Evolutionary conservation across 164 flowering plant species (phyloP).

Genomic region (Umbilicus rupestris): DNA sequence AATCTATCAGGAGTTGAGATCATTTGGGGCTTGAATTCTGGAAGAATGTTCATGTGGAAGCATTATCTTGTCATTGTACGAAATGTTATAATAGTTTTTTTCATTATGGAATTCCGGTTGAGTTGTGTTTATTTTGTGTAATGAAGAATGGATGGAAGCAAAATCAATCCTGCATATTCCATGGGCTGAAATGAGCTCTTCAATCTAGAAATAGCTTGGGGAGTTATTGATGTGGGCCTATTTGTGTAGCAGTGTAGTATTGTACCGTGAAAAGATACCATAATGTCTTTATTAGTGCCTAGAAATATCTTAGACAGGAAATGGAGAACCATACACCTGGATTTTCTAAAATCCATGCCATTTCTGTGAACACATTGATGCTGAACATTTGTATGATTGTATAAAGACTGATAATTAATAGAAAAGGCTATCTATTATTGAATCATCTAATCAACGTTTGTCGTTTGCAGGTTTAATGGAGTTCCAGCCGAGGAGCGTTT

Average conservation of each 20-base stretch:
- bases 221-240: neutral
- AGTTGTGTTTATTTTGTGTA: neutral
- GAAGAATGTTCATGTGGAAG: too few relatives aligned
- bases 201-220: neutral
- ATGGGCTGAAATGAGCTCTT: neutral
- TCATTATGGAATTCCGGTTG: too few relatives aligned
- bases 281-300: neutral
- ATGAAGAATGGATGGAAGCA: neutral
- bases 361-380: neutral
- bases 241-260: neutral
- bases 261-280: neutral
- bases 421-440: neutral
- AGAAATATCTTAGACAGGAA: neutral
- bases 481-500: conserved; percentile 96
- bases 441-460: neutral
- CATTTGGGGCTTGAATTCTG: too few relatives aligned
- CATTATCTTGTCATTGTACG: too few relatives aligned
- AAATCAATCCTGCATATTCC: neutral
- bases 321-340: neutral
- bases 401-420: neutral
- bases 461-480: conserved; percentile 69
- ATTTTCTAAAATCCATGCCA: neutral
- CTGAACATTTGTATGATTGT: neutral
- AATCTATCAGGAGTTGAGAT: too few relatives aligned
- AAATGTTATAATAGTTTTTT: too few relatives aligned